Percentiles rank a stretch among this genome's conserved stretches.
phyloP scores from a whole-genome alignment of 2,329 filamentous ascomycete species.

The Ophiostoma populinum region DNA sequence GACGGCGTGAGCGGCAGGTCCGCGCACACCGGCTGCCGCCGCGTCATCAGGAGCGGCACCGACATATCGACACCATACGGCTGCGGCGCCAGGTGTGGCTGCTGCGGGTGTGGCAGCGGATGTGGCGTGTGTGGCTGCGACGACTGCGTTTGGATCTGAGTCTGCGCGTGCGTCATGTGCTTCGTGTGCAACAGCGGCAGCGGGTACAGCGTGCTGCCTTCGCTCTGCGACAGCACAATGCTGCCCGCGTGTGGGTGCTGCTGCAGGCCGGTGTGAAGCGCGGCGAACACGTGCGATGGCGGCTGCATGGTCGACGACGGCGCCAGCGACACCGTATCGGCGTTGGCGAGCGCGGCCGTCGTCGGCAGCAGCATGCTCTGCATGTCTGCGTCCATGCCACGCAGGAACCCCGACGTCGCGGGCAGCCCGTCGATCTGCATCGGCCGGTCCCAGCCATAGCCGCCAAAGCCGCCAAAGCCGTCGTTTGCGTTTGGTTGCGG shows the following conservation, averaged over 20 bases:
- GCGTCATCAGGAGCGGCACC: not conserved
- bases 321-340: constrained; percentile 3
- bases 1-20: constrained; percentile 2
- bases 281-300: not conserved
- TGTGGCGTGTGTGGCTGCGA: no score
- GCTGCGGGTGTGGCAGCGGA: no score
- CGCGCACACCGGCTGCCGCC: not conserved
- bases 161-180: no score
- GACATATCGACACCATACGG: not conserved
- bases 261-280: not conserved
- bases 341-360: no score
- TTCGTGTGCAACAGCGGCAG: no score
- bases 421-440: constrained; percentile 3
- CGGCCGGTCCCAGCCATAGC: not conserved
- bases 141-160: no score
- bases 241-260: not conserved
- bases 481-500: not conserved
- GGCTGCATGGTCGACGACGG: constrained; percentile 4
- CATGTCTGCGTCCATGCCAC: constrained; percentile 1
- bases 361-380: constrained; percentile 1
- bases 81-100: no score
- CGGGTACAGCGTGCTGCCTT: no score
- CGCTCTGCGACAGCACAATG: no score
- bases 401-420: not conserved
- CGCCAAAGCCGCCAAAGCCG: not conserved